Conservation (phyloP, 75 land plant genomes). For the Cunninghamia lanceolata region DNA sequence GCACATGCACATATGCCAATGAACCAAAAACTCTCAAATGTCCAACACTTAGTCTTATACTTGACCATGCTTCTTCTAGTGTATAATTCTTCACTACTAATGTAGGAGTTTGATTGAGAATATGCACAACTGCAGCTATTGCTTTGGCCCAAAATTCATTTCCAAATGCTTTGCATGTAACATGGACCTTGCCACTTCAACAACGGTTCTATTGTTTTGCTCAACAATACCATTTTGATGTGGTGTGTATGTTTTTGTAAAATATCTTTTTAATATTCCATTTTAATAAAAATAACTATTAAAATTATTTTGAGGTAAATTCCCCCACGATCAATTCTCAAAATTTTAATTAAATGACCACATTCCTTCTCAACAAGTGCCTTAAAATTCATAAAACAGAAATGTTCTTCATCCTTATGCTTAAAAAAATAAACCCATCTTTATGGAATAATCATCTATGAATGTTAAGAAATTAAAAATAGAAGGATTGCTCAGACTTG, state of each 20-base stretch:
- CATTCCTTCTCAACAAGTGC: not conserved
- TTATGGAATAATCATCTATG: not conserved
- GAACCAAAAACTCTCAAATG: not conserved
- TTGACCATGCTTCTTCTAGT: not conserved
- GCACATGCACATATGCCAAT: not conserved
- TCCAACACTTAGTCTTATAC: not conserved
- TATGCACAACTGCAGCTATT: not conserved
- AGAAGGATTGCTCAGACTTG: not conserved
- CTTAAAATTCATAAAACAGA: not conserved
- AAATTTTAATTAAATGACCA: not conserved
- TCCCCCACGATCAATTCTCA: not conserved
- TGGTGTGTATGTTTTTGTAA: not conserved
- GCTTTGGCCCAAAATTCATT: not conserved
- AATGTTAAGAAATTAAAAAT: not conserved
- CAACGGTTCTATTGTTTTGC: not conserved
- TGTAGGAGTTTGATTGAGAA: not conserved
- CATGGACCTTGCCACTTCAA: not conserved
- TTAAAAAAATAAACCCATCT: not conserved
- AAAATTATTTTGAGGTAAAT: not conserved
- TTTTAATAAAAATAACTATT: not conserved
- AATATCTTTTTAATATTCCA: not conserved
- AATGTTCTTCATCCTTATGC: not conserved
- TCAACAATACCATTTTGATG: not conserved
- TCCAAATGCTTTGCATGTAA: not conserved
- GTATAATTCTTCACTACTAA: not conserved